Base-by-base conservation (phyloP, 1,284 basidiomycete genomes). In the Schizophyllum commune region DNA sequence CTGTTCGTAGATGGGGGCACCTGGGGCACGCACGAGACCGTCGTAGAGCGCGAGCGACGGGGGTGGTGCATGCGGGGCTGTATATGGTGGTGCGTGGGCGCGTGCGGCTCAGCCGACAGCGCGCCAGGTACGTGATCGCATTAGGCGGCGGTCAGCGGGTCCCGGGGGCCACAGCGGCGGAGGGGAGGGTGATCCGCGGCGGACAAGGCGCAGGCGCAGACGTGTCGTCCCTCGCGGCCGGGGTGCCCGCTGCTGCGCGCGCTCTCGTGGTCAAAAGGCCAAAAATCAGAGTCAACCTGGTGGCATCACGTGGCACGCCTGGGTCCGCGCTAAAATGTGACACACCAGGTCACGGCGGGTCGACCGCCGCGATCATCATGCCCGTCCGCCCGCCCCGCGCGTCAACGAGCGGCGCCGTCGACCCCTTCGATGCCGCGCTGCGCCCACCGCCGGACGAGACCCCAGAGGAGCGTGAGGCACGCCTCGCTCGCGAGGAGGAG, bases 401-500 rank as follows among this genome's bases (percentile, higher is more conserved):
- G n/a, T 57, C 57, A 19, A 47, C 33, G 27, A 65, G 66, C 58
- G 63, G 61, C 58, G 67, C 66, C 5, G 74, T 77, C 68, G 88
- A 89, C 74, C 87, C 88, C n/a, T 78, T 90, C 64, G 81, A 85
- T 69, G 79, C 80, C 39, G 75, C 77, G 32, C 79, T 89, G 60
- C 77, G 76, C 53, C 86, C 87, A 1, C 86, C 88, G 6, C 69
- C 77, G 19, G 75, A 84, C 74, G 88, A 90, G 72, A 78, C 85
- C 0, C 75, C 78, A 17, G 79, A 82, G 57, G 75, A 86, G 70
- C 79, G 82, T 53, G 72, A 74, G 11, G 68, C 77, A 58, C 75
- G 87, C 2, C 70, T 85, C 8, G 78, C 76, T 8, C 70, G 77
- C 56, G 88, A 90, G 71, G 84, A 81, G 54, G 81, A 88, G 66